Evolutionary conservation across 2,329 filamentous ascomycete species (phyloP), one percentile per base, ranked within the genome.

Genomic region (Nigrograna mackinnonii): DNA sequence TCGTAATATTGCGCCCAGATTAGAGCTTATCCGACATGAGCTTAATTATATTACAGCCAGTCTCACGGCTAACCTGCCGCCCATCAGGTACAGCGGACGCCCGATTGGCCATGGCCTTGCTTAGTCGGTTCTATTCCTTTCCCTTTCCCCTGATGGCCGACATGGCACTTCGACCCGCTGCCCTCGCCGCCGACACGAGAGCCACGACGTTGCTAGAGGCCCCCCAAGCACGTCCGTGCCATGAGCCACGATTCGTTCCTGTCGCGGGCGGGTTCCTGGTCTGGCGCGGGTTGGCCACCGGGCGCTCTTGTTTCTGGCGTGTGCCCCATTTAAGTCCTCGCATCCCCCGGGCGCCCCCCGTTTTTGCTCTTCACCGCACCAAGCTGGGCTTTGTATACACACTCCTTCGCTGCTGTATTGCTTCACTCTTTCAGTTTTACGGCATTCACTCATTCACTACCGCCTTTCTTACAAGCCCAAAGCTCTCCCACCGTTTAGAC

Each of bases 351-450:
- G 44, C 43, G 47, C 44, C 52, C 47, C 54, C 41, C 55, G 46
- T 40, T 35, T 50, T 47, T 50, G 47, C 44, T 46, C 44, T 45
- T 46, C 41, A 60, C 57, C 59, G 55, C 59, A 60, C 55, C 60
- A 63, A 66, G 60, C 62, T 64, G 63, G 66, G 65, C 57, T 60
- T 65, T 60, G 53, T 56, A 58, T n/a, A 54, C 50, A 57, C 58
- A 49, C 57, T 64, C 65, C 43, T 60, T 66, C 54, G 12, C 64
- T 54, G 64, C 63, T 66, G 64, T 60, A 62, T 58, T 66, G 55
- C 66, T 69, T 66, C 66, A 68, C 64, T 68, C 66, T 35, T 66
- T 67, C 48, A 68, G 64, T 60, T 65, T 49, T 58, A 64, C 63
- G 54, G 63, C 62, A 59, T 46, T 60, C 67, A 54, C 47, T 68